These are phyloP conservation scores for Phaeosphaeriaceae sp. DNA, from an alignment of 2,329 filamentous ascomycete species.

Conservation along the genomic window DNA sequence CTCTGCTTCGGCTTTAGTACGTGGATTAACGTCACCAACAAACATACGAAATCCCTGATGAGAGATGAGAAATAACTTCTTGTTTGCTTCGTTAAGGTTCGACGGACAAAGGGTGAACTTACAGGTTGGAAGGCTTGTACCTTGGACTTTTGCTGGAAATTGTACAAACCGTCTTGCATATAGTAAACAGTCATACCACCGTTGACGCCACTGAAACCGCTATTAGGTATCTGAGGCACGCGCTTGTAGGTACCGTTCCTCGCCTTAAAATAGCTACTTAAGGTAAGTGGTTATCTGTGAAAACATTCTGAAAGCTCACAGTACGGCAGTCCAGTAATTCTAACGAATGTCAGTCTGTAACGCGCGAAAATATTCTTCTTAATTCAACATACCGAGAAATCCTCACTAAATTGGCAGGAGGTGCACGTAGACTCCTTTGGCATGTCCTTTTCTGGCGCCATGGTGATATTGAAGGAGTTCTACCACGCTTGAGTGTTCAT, in stretches of 20 bases:
- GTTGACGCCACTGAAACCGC: slow-evolving; percentile 28
- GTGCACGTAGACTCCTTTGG: slow-evolving; percentile 34
- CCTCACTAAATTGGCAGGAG: slow-evolving; percentile 36
- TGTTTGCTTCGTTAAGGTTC: background rate
- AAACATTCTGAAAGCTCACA: slow-evolving; percentile 23
- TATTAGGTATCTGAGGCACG: slow-evolving; percentile 21
- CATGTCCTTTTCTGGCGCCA: slow-evolving; percentile 30
- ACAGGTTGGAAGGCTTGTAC: slow-evolving; percentile 51
- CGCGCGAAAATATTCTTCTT: background rate
- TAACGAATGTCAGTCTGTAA: background rate
- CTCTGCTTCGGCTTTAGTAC: slow-evolving; percentile 39
- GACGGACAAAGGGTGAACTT: background rate
- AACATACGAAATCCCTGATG: slow-evolving; percentile 39
- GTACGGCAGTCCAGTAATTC: slow-evolving; percentile 41
- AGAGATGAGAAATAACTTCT: slow-evolving; percentile 17
- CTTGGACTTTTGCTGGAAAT: slow-evolving; percentile 39
- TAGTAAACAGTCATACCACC: slow-evolving; percentile 33
- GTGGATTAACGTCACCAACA: slow-evolving; percentile 36
- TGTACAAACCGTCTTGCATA: slow-evolving; percentile 37
- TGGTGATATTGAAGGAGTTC: slow-evolving; percentile 34
- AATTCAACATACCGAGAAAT: slow-evolving; percentile 22
- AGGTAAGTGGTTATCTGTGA: background rate
- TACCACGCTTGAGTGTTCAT: background rate
- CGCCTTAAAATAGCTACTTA: slow-evolving; percentile 32
- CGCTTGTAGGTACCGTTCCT: slow-evolving; percentile 30